Evolutionary conservation across 345 rosid species (phyloP).

Genomic region (Theobroma cacao): DNA sequence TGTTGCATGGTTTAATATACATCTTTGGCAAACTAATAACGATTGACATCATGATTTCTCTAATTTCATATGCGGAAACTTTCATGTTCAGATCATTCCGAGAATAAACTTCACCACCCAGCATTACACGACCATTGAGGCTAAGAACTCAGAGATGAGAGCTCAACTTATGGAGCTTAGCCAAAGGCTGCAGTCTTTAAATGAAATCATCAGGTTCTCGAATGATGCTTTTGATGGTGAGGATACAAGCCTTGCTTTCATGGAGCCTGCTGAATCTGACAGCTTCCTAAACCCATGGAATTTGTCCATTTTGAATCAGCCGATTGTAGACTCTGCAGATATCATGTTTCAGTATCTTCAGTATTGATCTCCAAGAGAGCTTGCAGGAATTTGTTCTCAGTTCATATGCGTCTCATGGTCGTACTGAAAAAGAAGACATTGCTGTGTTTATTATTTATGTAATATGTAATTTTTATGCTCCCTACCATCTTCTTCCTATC

Average conservation of each 20-base stretch:
- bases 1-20: not conserved
- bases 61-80: not conserved
- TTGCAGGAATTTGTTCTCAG: too few species aligned
- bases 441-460: too few species aligned
- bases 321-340: not conserved
- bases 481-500: too few species aligned
- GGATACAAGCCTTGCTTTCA: not conserved
- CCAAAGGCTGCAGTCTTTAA: constrained; percentile 63
- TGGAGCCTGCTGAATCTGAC: not conserved
- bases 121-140: constrained; percentile 44
- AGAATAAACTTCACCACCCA: not conserved
- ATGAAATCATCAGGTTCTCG: constrained; percentile 53
- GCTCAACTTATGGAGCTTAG: constrained; percentile 68
- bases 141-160: constrained; percentile 73
- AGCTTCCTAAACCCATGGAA: not conserved
- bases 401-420: too few species aligned
- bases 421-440: too few species aligned
- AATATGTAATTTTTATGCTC: too few species aligned
- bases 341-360: too few species aligned
- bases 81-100: not conserved
- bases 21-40: not conserved
- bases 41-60: not conserved
- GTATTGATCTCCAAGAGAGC: not conserved
- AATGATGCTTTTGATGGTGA: constrained; percentile 17
- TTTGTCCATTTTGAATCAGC: not conserved